Base-by-base conservation (phyloP, 2,329 filamentous ascomycete species). In the Ceratocystis alfenasii region DNA sequence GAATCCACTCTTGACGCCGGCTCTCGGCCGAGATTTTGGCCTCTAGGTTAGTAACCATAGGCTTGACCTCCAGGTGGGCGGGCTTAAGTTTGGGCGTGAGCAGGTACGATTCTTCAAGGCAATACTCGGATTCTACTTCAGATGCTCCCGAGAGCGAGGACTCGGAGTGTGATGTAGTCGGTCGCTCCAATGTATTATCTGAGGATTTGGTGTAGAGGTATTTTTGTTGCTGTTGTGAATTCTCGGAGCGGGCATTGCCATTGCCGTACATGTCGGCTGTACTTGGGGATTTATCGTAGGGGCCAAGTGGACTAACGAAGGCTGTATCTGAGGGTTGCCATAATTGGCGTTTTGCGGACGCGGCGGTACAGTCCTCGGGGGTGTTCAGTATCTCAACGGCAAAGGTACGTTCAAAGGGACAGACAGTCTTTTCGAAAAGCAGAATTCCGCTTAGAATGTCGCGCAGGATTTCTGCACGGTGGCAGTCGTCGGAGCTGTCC, bases 381-480 rank as follows among this genome's bases (percentile, higher is more conserved):
- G 82, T 79, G 70, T 89, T 85, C 0, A 89, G 89, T 20, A 94
- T 76, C 63, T 87, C 81, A 10, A 93, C 85, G 0, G 84, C 86
- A 70, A 95, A 95, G 2, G 82, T 81, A 68, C 90, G 81, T 71
- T 86, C 81, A 74, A 96, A 96, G 0, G 92, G 92, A 74, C 91
- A 96, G 57, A 86, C 83, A 0, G 92, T 96, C 72, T 89, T 89
- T 74, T 96, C 92, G 72, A 94, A 96, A 69, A 88, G 86, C 59
- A 96, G 78, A 15, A 95, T 84, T 68, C 85, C 84, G 64, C 81
- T 81, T 33, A 96, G 76, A 7, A 90, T 86, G 10, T 78, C 77
- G 71, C 89, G 89, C 69, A 96, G 78, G 45, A 85, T 80, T 65
- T 83, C 80, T 3, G 89, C 85, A 69, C 83, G 82, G 55, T 78